Conservation (phyloP, 805 yeast species). For the Ascoidea rubescens region DNA sequence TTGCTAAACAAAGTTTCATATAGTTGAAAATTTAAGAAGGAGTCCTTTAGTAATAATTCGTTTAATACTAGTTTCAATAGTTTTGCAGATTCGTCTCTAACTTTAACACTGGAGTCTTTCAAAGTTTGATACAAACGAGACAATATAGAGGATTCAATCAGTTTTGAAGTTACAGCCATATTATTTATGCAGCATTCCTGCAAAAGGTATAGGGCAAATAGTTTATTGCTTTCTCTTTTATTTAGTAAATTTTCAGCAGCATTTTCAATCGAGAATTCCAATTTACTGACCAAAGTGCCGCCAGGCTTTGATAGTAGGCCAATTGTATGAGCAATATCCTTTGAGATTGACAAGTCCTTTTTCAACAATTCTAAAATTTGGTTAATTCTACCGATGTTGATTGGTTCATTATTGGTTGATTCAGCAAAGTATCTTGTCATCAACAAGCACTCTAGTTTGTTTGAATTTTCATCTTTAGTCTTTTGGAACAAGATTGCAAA, state of each 20-base stretch:
- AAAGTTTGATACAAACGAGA: conserved; percentile 2
- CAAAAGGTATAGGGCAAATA: conserved; percentile 5
- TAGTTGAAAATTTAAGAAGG: not conserved
- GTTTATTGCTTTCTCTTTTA: conserved; percentile 6
- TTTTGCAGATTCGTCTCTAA: conserved; percentile 9
- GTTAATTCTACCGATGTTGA: conserved; percentile 2
- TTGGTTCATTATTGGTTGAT: not conserved
- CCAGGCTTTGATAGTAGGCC: conserved; percentile 9
- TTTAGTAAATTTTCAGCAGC: conserved; percentile 7
- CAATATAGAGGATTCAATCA: conserved; percentile 4
- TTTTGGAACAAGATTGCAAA: not conserved
- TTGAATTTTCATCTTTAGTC: not conserved
- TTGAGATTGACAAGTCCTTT: conserved; percentile 5
- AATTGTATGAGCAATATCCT: conserved; percentile 8
- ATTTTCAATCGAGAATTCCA: conserved; percentile 6
- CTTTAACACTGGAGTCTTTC: conserved; percentile 3
- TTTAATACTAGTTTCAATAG: conserved; percentile 24
- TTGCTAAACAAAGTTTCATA: conserved; percentile 3
- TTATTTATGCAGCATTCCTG: conserved; percentile 7
- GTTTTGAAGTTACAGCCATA: conserved; percentile 5
- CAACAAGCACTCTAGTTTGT: not conserved
- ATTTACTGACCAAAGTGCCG: conserved; percentile 6
- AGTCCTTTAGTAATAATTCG: conserved; percentile 24
- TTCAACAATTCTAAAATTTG: conserved; percentile 6
- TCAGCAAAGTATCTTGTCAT: not conserved